A percentile compares a stretch with the other conserved stretches of the same genome.
These are phyloP conservation scores for Aaosphaeria arxii DNA, from an alignment of 2,329 filamentous ascomycete genomes.

Conservation along the genomic window DNA sequence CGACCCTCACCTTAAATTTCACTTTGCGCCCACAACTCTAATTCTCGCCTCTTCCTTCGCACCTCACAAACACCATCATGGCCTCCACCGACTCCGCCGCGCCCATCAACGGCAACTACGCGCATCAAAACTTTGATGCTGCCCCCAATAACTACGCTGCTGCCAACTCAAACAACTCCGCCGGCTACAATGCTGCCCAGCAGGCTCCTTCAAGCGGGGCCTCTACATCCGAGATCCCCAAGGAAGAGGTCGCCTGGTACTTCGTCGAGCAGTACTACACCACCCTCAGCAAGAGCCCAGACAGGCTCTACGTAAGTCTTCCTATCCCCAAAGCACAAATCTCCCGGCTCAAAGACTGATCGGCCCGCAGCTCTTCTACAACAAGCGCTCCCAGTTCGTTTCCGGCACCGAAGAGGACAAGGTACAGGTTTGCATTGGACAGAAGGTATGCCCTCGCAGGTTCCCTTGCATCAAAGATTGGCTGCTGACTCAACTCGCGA, in stretches of 20 bases:
- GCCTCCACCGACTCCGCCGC: slow-evolving; percentile 31
- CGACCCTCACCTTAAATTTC: too few relatives aligned
- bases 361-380: slow-evolving; percentile 72
- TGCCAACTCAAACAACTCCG: slow-evolving; percentile 15
- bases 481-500: slow-evolving; percentile 12
- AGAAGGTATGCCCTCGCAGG: slow-evolving; percentile 62
- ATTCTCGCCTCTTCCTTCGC: not conserved
- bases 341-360: slow-evolving; percentile 14
- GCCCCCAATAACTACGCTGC: slow-evolving; percentile 32
- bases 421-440: slow-evolving; percentile 79
- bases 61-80: slow-evolving; percentile 22
- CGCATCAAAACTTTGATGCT: slow-evolving; percentile 40
- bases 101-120: slow-evolving; percentile 50
- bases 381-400: slow-evolving; percentile 92
- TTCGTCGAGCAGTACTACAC: slow-evolving; percentile 99
- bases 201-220: slow-evolving; percentile 23
- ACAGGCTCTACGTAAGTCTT: slow-evolving; percentile 72
- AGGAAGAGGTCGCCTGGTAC: slow-evolving; percentile 98
- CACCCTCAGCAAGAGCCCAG: slow-evolving; percentile 88
- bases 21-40: too few relatives aligned
- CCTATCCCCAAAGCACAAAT: not conserved
- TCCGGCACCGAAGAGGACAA: slow-evolving; percentile 89
- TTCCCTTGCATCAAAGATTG: not conserved
- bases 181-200: slow-evolving; percentile 23
- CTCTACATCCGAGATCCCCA: slow-evolving; percentile 52